These are phyloP conservation scores for Colletotrichum spaethianum DNA, from an alignment of 2,329 filamentous ascomycete species.

Conservation along the genomic window DNA sequence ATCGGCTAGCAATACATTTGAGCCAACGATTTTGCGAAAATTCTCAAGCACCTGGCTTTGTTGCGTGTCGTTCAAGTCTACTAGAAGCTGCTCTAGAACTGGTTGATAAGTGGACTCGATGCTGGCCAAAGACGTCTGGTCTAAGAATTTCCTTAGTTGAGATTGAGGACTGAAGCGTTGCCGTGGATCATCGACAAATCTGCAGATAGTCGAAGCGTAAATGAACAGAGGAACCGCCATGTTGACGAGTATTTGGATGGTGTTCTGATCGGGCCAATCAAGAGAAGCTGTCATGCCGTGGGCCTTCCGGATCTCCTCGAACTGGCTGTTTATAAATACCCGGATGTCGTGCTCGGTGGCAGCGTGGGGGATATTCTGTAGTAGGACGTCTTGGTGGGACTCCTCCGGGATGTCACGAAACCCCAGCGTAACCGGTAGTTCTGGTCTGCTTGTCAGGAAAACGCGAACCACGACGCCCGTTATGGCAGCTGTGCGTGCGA, in stretches of 20 bases:
- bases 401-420: not conserved
- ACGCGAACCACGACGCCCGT: not conserved
- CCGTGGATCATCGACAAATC: not conserved
- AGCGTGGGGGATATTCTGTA: not conserved
- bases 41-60: not conserved
- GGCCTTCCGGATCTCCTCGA: not conserved
- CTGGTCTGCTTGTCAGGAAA: constrained; percentile 20
- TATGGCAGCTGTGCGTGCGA: not conserved
- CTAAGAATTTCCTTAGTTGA: not conserved
- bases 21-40: not conserved
- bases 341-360: not conserved
- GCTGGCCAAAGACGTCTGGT: not conserved
- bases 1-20: not conserved
- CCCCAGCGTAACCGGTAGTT: not conserved
- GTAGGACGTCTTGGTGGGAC: not conserved
- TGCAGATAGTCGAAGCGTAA: not conserved
- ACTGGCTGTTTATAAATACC: not conserved
- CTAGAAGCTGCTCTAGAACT: not conserved
- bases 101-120: not conserved
- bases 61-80: not conserved
- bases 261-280: not conserved
- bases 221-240: not conserved
- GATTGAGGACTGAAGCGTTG: not conserved
- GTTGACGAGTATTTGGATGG: not conserved
- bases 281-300: not conserved